Evolutionary conservation across 176 grass and related monocot species (phyloP).

Genomic region (Carex myosuroides): DNA sequence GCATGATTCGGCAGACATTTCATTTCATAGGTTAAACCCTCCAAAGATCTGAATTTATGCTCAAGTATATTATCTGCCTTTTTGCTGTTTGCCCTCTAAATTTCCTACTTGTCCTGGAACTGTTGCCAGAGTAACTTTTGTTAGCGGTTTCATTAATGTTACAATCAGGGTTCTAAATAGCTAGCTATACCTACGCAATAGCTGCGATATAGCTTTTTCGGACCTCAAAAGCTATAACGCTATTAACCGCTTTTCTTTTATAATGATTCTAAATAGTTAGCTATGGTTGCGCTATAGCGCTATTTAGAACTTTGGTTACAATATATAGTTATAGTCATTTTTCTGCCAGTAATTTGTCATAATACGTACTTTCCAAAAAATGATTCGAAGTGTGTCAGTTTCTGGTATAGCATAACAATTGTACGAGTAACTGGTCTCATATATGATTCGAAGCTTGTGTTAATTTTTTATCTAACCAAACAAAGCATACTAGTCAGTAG

Average conservation of each 20-base stretch:
- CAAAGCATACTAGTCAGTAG: background rate
- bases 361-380: background rate
- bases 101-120: background rate
- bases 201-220: no score
- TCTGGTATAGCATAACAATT: background rate
- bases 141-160: background rate
- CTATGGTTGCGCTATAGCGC: no score
- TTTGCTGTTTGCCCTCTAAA: background rate
- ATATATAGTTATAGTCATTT: background rate
- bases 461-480: background rate
- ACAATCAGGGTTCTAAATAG: background rate
- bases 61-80: background rate
- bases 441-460: background rate
- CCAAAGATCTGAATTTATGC: background rate
- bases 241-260: no score
- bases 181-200: no score
- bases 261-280: no score
- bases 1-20: background rate
- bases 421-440: background rate
- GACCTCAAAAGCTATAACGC: no score
- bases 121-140: background rate
- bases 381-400: background rate
- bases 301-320: background rate
- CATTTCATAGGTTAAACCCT: background rate
- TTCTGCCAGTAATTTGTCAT: background rate